Conservation (phyloP, 2,329 filamentous ascomycete species). For the Monosporascus sp. region DNA sequence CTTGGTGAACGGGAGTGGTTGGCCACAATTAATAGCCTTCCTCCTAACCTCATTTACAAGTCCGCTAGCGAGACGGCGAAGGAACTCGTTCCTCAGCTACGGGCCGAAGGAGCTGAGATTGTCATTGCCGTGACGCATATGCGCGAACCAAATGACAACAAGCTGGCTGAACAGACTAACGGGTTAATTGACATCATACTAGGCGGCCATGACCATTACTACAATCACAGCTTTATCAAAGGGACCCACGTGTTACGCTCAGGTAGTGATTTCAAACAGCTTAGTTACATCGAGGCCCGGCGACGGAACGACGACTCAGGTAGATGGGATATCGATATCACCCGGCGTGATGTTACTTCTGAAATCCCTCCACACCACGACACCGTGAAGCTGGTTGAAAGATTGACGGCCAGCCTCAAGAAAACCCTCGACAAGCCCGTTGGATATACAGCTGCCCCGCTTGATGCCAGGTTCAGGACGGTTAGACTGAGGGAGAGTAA, state of each 20-base stretch:
- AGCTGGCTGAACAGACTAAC: slow-evolving; percentile 68
- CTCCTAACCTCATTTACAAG: slow-evolving; percentile 75
- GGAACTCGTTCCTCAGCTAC: slow-evolving; percentile 67
- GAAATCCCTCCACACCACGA: slow-evolving; percentile 58
- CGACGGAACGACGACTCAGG: slow-evolving; percentile 35
- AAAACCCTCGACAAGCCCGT: slow-evolving; percentile 76
- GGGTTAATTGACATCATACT: slow-evolving; percentile 80
- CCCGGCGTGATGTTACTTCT: slow-evolving; percentile 66
- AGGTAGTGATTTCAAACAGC: slow-evolving; percentile 86
- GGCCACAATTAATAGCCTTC: slow-evolving; percentile 80
- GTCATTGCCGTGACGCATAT: slow-evolving; percentile 80
- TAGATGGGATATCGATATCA: slow-evolving; percentile 76
- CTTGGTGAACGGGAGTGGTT: slow-evolving; percentile 86
- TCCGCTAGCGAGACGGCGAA: slow-evolving; percentile 71
- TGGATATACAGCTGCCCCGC: slow-evolving; percentile 73
- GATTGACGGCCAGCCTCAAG: slow-evolving; percentile 67
- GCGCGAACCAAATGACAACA: slow-evolving; percentile 84
- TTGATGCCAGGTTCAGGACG: slow-evolving; percentile 83
- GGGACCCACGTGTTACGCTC: slow-evolving; percentile 80
- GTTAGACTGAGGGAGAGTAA: slow-evolving; percentile 76
- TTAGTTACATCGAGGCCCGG: slow-evolving; percentile 80
- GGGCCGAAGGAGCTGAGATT: slow-evolving; percentile 74
- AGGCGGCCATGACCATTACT: slow-evolving; percentile 88
- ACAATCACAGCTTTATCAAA: slow-evolving; percentile 71
- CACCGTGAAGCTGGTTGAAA: slow-evolving; percentile 58